Evolutionary conservation across 805 yeast genomes (phyloP).

Genomic region (Allodekkera sacchari): DNA sequence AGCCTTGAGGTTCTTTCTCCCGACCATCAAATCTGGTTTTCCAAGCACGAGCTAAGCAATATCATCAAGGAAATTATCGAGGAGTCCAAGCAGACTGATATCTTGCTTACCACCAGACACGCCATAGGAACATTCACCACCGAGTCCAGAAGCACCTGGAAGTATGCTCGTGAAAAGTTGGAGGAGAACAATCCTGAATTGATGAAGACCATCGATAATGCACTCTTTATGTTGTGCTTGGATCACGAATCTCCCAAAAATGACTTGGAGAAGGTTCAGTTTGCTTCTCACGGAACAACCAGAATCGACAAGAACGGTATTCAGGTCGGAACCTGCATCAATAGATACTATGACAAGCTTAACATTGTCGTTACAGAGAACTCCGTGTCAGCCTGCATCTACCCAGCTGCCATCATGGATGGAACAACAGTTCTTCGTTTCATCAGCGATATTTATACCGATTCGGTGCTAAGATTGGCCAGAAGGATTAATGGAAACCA

Average conservation of each 20-base stretch:
- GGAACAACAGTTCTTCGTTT: constrained; percentile 50
- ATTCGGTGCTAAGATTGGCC: constrained; percentile 47
- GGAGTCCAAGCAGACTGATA: constrained; percentile 27
- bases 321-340: constrained; percentile 50
- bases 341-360: constrained; percentile 52
- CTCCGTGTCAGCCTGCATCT: constrained; percentile 51
- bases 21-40: constrained; percentile 40
- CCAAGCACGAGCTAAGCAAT: constrained; percentile 40
- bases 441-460: constrained; percentile 51
- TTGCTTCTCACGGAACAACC: constrained; percentile 46
- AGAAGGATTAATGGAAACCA: constrained; percentile 50
- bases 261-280: constrained; percentile 40
- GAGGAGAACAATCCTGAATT: constrained; percentile 28
- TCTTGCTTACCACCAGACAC: constrained; percentile 31
- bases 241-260: constrained; percentile 39
- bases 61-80: constrained; percentile 36
- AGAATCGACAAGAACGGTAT: constrained; percentile 35
- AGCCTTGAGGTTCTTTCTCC: constrained; percentile 38
- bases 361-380: constrained; percentile 46
- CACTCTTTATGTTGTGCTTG: constrained; percentile 43
- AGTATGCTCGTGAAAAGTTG: constrained; percentile 34
- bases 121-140: constrained; percentile 50
- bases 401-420: constrained; percentile 53
- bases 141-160: constrained; percentile 43
- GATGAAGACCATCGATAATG: constrained; percentile 35